Evolutionary conservation across 108 stramenopile species (phyloP).

Genomic region (Fistulifera solaris): DNA sequence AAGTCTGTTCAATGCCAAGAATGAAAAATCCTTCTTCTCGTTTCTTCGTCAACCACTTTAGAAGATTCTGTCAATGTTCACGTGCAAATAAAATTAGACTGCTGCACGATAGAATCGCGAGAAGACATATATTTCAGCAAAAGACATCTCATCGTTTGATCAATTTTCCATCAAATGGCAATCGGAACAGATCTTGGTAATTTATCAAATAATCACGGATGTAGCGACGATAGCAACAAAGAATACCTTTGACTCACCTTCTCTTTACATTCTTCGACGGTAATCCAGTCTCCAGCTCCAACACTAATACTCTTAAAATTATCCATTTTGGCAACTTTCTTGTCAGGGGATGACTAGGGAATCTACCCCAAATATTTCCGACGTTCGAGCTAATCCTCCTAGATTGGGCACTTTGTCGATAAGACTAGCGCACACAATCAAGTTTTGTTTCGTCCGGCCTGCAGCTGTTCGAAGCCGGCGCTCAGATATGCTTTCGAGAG

Average conservation of each 20-base stretch:
- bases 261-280: constrained; percentile 80
- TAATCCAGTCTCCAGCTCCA: constrained; percentile 82
- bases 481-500: constrained; percentile 37
- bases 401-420: constrained; percentile 90
- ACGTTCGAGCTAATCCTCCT: constrained; percentile 76
- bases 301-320: constrained; percentile 82
- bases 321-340: constrained; percentile 60
- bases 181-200: constrained; percentile 70
- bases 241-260: constrained; percentile 34
- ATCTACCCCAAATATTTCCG: constrained; percentile 82
- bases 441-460: constrained; percentile 58
- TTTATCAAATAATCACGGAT: constrained; percentile 32
- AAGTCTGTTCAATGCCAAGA: constrained; percentile 86
- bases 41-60: constrained; percentile 49
- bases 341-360: constrained; percentile 69
- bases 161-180: background rate
- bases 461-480: constrained; percentile 56
- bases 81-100: background rate
- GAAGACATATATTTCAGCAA: background rate
- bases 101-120: background rate
- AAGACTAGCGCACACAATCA: constrained; percentile 81
- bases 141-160: background rate
- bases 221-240: background rate
- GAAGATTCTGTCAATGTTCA: constrained; percentile 27
- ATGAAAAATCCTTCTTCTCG: constrained; percentile 71